These are phyloP conservation scores for Quercus tomentella DNA, from an alignment of 331 rosid genomes.

Conservation along the genomic window DNA sequence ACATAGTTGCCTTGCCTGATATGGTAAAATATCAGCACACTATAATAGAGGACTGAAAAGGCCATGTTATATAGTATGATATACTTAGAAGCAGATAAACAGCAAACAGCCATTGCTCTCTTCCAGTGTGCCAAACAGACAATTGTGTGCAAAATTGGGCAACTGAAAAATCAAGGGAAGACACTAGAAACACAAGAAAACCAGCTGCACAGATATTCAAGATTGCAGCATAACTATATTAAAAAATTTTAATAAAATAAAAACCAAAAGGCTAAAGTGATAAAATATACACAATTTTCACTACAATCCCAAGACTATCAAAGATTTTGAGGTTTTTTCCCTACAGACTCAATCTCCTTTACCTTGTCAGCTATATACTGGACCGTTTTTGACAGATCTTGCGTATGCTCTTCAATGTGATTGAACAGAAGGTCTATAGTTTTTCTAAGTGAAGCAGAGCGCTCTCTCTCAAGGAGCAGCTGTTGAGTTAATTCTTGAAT, in stretches of 20 bases:
- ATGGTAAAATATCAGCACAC: no score
- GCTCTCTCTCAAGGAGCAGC: conserved; percentile 32
- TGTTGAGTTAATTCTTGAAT: conserved; percentile 25
- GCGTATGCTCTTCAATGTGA: conserved; percentile 31
- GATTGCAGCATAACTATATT: neutral
- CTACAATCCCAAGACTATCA: conserved; percentile 1
- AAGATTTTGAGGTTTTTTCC: neutral
- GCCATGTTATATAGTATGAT: no score
- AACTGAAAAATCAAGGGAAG: neutral
- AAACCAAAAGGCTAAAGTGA: neutral
- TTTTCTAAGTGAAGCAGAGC: conserved; percentile 32
- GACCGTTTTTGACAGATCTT: conserved; percentile 24
- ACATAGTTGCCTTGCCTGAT: no score
- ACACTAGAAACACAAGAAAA: neutral
- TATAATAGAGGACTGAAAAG: no score
- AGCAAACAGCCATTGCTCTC: no score
- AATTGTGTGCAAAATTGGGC: neutral
- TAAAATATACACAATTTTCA: conserved; percentile 1
- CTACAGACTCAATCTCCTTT: conserved; percentile 27
- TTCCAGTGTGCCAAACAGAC: no score
- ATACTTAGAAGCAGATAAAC: no score
- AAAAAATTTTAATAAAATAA: neutral
- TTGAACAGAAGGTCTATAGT: conserved; percentile 24
- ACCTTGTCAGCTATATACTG: conserved; percentile 20
- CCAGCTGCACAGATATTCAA: neutral